Conservation (phyloP, 257 asterid genomes). For the Coffea eugenioides region DNA sequence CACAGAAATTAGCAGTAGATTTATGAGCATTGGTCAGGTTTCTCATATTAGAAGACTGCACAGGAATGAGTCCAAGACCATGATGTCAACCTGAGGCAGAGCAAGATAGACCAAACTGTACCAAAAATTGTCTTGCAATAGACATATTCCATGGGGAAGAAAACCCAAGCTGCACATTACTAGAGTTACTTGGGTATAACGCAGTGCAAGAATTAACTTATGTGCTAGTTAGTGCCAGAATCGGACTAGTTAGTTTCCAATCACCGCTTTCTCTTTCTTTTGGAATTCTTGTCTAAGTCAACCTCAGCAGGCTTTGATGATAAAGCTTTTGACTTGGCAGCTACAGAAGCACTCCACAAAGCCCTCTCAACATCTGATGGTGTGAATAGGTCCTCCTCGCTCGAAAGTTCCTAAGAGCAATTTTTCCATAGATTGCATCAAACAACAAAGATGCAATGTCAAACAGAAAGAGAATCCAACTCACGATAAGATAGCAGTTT, state of each 20-base stretch:
- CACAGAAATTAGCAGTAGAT: neutral
- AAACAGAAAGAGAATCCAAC: neutral
- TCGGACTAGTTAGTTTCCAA: neutral
- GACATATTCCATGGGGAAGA: neutral
- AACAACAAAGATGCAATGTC: neutral
- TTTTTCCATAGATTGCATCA: neutral
- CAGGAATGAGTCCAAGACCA: neutral
- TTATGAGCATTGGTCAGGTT: neutral
- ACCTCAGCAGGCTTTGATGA: conserved; percentile 29
- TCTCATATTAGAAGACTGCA: neutral
- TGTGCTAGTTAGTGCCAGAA: neutral
- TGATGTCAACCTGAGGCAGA: neutral
- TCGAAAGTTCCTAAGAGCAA: conserved; percentile 52
- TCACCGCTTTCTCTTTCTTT: conserved; percentile 55
- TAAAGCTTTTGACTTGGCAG: conserved; percentile 30
- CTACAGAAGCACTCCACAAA: conserved; percentile 57
- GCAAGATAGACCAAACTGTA: neutral
- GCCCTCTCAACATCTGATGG: conserved; percentile 93
- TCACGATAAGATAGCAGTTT: neutral
- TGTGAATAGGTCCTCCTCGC: conserved; percentile 41
- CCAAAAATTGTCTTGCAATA: neutral
- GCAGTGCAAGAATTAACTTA: neutral
- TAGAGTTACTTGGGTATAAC: too few species aligned
- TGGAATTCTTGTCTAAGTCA: conserved; percentile 24
- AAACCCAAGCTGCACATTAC: neutral